Conservation (phyloP, 495 filamentous ascomycete species). For the Lasiosphaeria ovina region DNA sequence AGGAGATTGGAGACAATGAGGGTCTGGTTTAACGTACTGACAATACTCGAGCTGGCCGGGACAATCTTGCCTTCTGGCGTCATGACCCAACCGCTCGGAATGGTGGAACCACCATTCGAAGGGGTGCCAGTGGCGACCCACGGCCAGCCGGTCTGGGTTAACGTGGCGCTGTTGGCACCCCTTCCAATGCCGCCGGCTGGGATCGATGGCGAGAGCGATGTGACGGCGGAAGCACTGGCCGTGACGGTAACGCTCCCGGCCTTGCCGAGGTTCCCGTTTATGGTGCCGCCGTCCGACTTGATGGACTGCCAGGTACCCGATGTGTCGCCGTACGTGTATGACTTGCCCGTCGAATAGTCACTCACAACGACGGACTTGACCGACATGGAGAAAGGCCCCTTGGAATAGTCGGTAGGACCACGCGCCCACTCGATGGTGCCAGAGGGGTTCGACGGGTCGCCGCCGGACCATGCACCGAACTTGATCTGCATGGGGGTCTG, state of each 20-base stretch:
- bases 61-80: slow-evolving; percentile 67
- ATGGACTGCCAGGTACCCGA: slow-evolving; percentile 73
- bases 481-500: slow-evolving; percentile 89
- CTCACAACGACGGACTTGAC: slow-evolving; percentile 72
- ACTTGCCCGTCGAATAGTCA: slow-evolving; percentile 86
- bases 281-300: slow-evolving; percentile 47
- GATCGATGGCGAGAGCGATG: slow-evolving; percentile 36
- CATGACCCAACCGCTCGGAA: slow-evolving; percentile 73
- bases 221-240: slow-evolving; percentile 37
- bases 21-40: slow-evolving; percentile 21
- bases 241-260: slow-evolving; percentile 45
- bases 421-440: slow-evolving; percentile 88
- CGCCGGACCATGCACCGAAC: slow-evolving; percentile 84
- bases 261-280: slow-evolving; percentile 58
- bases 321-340: slow-evolving; percentile 75
- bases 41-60: slow-evolving; percentile 48
- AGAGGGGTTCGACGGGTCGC: slow-evolving; percentile 66
- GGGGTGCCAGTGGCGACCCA: slow-evolving; percentile 48
- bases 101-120: slow-evolving; percentile 36
- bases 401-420: slow-evolving; percentile 73
- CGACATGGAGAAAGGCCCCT: slow-evolving; percentile 82
- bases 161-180: slow-evolving; percentile 44
- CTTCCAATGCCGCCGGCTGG: slow-evolving; percentile 60
- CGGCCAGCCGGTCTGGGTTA: slow-evolving; percentile 57
- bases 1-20: neutral